Evolutionary conservation across 225 moss, liverwort and hornwort species (phyloP).

Genomic region (Straminergon stramineum): DNA sequence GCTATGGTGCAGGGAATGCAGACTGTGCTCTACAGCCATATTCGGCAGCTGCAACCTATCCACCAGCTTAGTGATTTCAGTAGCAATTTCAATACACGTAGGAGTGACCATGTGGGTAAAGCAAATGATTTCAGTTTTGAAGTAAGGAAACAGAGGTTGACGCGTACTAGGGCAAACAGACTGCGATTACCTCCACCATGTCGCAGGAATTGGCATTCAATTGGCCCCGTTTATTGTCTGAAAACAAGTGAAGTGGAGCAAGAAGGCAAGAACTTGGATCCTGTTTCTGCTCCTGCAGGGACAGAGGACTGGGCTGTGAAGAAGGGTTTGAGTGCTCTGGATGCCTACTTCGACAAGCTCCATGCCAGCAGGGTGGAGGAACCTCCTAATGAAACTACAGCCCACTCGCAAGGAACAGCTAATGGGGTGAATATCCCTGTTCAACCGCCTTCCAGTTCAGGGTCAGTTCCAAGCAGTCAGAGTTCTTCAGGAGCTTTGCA

Average conservation of each 20-base stretch:
- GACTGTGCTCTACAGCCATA: conserved; percentile 24
- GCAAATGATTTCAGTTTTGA: conserved; percentile 1
- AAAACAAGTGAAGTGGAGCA: conserved; percentile 34
- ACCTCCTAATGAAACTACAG: background rate
- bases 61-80: conserved; percentile 1
- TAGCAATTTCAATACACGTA: conserved; percentile 6
- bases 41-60: conserved; percentile 21
- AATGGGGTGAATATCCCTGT: background rate
- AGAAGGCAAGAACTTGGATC: conserved; percentile 14
- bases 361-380: conserved; percentile 36
- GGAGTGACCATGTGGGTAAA: background rate
- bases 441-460: conserved; percentile 2
- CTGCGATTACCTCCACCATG: conserved; percentile 5
- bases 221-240: conserved; percentile 19
- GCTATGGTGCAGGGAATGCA: conserved; percentile 41
- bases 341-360: conserved; percentile 92
- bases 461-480: background rate
- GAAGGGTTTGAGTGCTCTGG: conserved; percentile 62
- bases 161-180: background rate
- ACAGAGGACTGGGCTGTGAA: conserved; percentile 33
- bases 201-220: conserved; percentile 1
- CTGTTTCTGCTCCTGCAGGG: background rate
- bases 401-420: conserved; percentile 2
- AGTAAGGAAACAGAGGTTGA: conserved; percentile 1
- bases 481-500: background rate